Evolutionary conservation across 2,329 filamentous ascomycete species (phyloP).

Genomic region (Aspergillus luchuensis): DNA sequence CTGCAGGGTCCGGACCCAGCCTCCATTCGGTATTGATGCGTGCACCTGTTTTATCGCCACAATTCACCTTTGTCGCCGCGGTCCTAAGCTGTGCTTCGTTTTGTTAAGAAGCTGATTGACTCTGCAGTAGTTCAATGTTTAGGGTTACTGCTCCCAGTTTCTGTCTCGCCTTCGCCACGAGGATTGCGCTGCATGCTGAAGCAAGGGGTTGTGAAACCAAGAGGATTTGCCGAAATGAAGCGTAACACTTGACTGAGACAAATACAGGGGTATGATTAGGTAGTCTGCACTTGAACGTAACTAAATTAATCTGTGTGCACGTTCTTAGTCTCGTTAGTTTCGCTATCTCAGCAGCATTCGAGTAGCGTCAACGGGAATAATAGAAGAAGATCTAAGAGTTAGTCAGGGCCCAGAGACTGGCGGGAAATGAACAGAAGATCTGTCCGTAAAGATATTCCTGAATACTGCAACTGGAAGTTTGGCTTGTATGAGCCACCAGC

Average conservation of each 20-base stretch:
- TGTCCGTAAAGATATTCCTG: no score
- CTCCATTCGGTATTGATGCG: constrained; percentile 7
- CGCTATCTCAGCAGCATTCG: no score
- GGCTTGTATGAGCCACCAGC: no score
- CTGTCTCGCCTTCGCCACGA: not conserved
- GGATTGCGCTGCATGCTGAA: not conserved
- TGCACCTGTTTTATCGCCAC: not conserved
- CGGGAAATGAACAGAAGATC: no score
- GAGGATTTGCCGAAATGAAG: not conserved
- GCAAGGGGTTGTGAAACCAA: not conserved
- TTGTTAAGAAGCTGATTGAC: not conserved
- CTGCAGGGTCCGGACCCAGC: constrained; percentile 4
- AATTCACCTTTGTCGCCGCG: not conserved
- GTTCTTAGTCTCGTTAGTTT: not conserved
- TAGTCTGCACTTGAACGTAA: not conserved
- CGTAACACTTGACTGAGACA: not conserved
- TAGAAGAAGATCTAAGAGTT: no score
- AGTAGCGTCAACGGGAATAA: no score
- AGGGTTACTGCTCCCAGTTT: not conserved
- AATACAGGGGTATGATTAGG: not conserved
- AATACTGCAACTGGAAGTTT: no score
- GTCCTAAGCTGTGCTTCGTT: not conserved
- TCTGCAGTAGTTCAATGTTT: not conserved
- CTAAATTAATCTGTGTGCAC: not conserved
- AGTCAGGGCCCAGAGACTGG: no score